phyloP scores from a whole-genome alignment of 164 flowering plant genomes.

The Nymphaea thermarum region DNA sequence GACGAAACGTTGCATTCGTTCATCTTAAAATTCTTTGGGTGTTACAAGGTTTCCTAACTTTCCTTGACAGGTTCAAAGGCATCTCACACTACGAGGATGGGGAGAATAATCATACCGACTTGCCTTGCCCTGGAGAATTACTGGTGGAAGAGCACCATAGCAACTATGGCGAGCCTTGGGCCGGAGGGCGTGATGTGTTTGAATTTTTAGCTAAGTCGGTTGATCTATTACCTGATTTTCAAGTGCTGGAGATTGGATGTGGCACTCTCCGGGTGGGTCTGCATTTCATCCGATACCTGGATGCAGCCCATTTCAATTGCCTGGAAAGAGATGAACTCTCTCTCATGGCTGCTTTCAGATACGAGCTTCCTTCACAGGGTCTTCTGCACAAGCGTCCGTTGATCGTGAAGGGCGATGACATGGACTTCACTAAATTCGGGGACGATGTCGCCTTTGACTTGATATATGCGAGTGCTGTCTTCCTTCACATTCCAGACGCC shows the following conservation, averaged over 20 bases:
- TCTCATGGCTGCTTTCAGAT: slow-evolving; percentile 81
- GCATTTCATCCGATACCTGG: slow-evolving; percentile 76
- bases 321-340: slow-evolving; percentile 89
- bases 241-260: slow-evolving; percentile 91
- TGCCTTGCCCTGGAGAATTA: slow-evolving; percentile 85
- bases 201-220: slow-evolving; percentile 71
- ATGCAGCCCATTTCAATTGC: slow-evolving; percentile 60
- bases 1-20: too few relatives aligned
- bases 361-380: slow-evolving; percentile 96
- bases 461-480: slow-evolving; percentile 96
- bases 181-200: slow-evolving; percentile 92
- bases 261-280: slow-evolving; percentile 89
- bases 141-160: slow-evolving; percentile 96
- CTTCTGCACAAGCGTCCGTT: slow-evolving; percentile 74
- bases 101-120: slow-evolving; percentile 53
- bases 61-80: slow-evolving; percentile 61
- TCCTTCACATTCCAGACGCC: slow-evolving; percentile 89
- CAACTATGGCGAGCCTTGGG: slow-evolving; percentile 99
- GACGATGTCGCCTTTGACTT: slow-evolving; percentile 49
- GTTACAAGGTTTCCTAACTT: too few relatives aligned
- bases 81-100: slow-evolving; percentile 82
- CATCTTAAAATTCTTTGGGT: too few relatives aligned
- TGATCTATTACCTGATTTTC: slow-evolving; percentile 34
- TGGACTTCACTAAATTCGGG: slow-evolving; percentile 78
- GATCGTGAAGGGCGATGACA: slow-evolving; percentile 79